These are phyloP conservation scores for Scedosporium dehoogii DNA, from an alignment of 2,329 filamentous ascomycete species.

Conservation along the genomic window DNA sequence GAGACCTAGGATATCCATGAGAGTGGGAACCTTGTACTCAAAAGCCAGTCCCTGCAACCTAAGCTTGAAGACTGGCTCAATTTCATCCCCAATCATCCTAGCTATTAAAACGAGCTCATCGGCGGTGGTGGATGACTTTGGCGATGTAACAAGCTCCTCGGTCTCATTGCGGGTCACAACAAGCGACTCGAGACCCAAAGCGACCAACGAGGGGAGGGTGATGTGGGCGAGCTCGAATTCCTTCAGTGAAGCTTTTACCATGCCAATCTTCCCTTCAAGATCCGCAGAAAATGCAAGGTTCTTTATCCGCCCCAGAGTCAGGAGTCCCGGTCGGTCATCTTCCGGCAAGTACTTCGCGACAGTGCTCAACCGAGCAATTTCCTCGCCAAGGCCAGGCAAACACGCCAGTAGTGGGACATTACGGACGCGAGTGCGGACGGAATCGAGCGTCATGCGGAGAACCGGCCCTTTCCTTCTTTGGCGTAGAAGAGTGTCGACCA, in stretches of 20 bases:
- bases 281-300: slow-evolving; percentile 52
- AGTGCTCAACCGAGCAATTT: slow-evolving; percentile 71
- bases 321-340: slow-evolving; percentile 81
- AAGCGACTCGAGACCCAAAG: slow-evolving; percentile 60
- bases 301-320: slow-evolving; percentile 62
- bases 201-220: slow-evolving; percentile 71
- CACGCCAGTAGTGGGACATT: slow-evolving; percentile 56
- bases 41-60: slow-evolving; percentile 74
- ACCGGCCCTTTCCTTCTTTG: slow-evolving; percentile 83
- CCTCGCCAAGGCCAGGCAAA: slow-evolving; percentile 63
- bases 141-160: slow-evolving; percentile 61
- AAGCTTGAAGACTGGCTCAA: slow-evolving; percentile 81
- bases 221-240: slow-evolving; percentile 71
- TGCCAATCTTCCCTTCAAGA: slow-evolving; percentile 60
- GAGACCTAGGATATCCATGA: slow-evolving; percentile 70
- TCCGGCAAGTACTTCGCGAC: slow-evolving; percentile 93
- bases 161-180: slow-evolving; percentile 51
- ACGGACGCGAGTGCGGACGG: slow-evolving; percentile 51
- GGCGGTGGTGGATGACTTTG: slow-evolving; percentile 15
- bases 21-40: slow-evolving; percentile 81
- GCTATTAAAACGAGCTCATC: slow-evolving; percentile 61
- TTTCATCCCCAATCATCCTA: slow-evolving; percentile 85
- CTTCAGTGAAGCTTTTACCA: slow-evolving; percentile 44
- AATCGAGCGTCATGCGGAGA: slow-evolving; percentile 58
- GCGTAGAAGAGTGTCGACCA: slow-evolving; percentile 81